Base-by-base conservation (phyloP, 1,284 basidiomycete species). In the Malassezia slooffiae region DNA sequence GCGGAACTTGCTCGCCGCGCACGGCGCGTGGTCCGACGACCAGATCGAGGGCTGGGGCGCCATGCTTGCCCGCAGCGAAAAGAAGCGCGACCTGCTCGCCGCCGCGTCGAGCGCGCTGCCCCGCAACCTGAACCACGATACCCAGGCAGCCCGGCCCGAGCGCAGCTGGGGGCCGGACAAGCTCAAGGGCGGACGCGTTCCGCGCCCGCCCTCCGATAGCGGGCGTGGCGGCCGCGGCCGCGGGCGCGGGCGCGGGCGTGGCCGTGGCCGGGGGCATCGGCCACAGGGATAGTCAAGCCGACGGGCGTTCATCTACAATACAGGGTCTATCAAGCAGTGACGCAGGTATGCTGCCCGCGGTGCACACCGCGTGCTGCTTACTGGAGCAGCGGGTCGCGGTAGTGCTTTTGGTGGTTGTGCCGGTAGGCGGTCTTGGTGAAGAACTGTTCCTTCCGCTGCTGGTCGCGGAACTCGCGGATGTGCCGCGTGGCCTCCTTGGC, bases 401-500 rank as follows among this genome's bases (percentile, higher is more conserved):
- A 68, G 36, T 68, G 65, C 48, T 67, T 67, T 54, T 68, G 65
- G 56, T 61, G 58, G 51, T 69, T 69, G 47, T 62, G 53, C 26
- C 48, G 53, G 51, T 50, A 67, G 0, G 46, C 64, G 19, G 64
- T 77, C 55, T 77, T 79, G 4, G 87, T 91, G 74, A 82, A 86
- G 76, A 85, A 87, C 31, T 82, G 79, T 66, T 93, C 84, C 47
- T 79, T 76, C 39, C 78, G 75, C 53, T 75, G 78, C 63, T 83
- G 80, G 65, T 95, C 91, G 47, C 83, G 76, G 72, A 85, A 87
- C 61, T 90, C 82, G 43, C 80, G 76, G 1, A 87, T 79, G 71
- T 93, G 87, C 41, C 85, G 77, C 32, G 82, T 87, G 12, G 91
- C 93, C 72, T 95, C 85, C 47, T 78, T 78, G 2, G 93, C 93